These are phyloP conservation scores for Linnemannia exigua DNA, from an alignment of 192 early-diverging fungal genomes.

Conservation along the genomic window DNA sequence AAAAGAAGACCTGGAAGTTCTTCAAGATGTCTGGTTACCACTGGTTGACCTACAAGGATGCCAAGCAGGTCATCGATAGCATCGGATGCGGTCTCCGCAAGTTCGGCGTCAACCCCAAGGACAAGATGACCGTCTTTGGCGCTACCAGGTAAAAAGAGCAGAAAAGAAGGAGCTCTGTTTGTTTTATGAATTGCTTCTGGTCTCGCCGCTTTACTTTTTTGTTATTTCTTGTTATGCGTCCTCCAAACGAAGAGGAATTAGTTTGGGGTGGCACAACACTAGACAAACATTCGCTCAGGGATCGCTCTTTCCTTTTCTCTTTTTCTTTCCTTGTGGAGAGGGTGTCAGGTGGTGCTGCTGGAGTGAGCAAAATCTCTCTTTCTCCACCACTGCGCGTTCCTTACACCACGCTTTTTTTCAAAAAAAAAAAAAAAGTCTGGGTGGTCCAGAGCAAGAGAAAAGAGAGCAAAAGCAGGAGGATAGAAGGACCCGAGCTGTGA, in stretches of 20 bases:
- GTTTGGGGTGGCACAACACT: background rate
- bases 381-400: too few species aligned
- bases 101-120: slow-evolving; percentile 66
- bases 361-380: background rate
- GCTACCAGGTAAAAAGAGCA: slow-evolving; percentile 70
- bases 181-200: background rate
- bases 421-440: background rate
- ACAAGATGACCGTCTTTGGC: slow-evolving; percentile 76
- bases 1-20: slow-evolving; percentile 88
- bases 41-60: slow-evolving; percentile 87
- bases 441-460: too few species aligned
- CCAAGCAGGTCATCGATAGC: slow-evolving; percentile 61
- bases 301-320: too few species aligned
- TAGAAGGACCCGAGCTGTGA: too few species aligned
- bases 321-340: background rate
- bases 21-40: slow-evolving; percentile 84
- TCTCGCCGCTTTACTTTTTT: background rate
- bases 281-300: background rate
- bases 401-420: background rate
- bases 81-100: slow-evolving; percentile 82
- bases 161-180: background rate
- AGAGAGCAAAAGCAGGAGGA: background rate
- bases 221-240: background rate
- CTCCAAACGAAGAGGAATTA: background rate
- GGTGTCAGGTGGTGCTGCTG: background rate